phyloP scores from a whole-genome alignment of 768 basidiomycete genomes.

The Mycena filopes region DNA sequence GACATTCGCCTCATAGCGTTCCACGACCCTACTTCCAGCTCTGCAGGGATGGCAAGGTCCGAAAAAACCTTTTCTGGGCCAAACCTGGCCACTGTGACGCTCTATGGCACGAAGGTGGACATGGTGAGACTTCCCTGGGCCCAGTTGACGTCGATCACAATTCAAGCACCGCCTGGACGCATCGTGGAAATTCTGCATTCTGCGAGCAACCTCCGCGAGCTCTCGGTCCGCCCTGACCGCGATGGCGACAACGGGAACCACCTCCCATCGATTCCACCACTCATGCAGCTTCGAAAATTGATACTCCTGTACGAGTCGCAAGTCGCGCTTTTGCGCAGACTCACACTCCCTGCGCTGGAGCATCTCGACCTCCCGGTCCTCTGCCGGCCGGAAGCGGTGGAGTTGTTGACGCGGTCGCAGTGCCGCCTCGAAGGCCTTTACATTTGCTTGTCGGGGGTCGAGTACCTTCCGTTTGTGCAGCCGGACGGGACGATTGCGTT shows the following conservation, averaged over 20 bases:
- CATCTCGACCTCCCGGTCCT: not conserved
- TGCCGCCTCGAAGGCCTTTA: not conserved
- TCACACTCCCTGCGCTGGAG: not conserved
- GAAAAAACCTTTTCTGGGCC: not conserved
- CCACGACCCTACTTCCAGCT: not conserved
- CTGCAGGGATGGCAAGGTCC: not conserved
- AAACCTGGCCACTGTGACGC: not conserved
- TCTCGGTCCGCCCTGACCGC: not conserved
- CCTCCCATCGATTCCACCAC: not conserved
- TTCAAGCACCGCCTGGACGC: not conserved
- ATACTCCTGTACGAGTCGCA: not conserved
- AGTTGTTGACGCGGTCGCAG: not conserved
- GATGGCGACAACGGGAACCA: not conserved
- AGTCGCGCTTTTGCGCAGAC: not conserved
- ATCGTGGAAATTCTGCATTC: not conserved
- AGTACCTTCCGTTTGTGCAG: not conserved
- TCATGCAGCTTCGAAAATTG: not conserved
- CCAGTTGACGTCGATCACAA: not conserved
- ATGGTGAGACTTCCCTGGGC: not conserved
- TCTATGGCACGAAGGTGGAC: not conserved
- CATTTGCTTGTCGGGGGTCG: not conserved
- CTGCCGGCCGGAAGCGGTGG: not conserved
- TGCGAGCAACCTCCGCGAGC: not conserved
- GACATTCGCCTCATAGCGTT: not conserved
- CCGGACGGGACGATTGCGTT: not conserved